phyloP scores from a whole-genome alignment of 176 grass and related monocot species.

The Carex scoparia region DNA sequence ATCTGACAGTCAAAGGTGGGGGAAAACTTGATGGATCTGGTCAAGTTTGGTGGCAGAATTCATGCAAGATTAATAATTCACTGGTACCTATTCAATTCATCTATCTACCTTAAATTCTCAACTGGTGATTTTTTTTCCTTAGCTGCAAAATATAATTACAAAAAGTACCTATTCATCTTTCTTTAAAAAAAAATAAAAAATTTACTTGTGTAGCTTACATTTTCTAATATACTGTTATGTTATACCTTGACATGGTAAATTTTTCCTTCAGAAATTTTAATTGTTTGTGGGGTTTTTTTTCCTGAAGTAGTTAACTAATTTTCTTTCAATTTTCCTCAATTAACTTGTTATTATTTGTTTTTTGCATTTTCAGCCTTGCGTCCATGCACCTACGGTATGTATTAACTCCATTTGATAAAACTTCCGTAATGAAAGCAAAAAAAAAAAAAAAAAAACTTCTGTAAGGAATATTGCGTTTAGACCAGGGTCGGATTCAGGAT shows the following conservation, averaged over 20 bases:
- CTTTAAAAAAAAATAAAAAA: too few species aligned
- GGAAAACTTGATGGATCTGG: conserved; percentile 66
- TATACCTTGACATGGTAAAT: not conserved
- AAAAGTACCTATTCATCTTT: not conserved
- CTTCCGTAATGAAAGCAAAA: not conserved
- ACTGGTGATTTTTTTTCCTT: not conserved
- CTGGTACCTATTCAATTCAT: conserved; percentile 23
- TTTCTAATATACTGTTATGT: not conserved
- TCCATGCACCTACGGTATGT: conserved; percentile 57
- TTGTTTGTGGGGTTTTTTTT: too few species aligned
- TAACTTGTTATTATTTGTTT: not conserved
- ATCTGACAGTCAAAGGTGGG: conserved; percentile 43
- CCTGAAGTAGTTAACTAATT: not conserved
- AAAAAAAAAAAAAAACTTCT: not conserved
- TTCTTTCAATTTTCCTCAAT: conserved; percentile 5
- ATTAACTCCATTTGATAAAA: not conserved
- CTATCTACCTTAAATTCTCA: not conserved
- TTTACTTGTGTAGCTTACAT: too few species aligned
- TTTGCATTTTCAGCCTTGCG: conserved; percentile 45
- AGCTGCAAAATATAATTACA: not conserved
- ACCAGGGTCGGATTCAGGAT: too few species aligned
- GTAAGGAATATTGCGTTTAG: not conserved
- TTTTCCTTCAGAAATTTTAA: not conserved
- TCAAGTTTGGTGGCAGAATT: conserved; percentile 65
- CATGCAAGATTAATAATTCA: conserved; percentile 52